A percentile compares a stretch with the other conserved stretches of the same genome.
phyloP scores from a whole-genome alignment of 2,329 filamentous ascomycete species.

The Aspergillus flavus region DNA sequence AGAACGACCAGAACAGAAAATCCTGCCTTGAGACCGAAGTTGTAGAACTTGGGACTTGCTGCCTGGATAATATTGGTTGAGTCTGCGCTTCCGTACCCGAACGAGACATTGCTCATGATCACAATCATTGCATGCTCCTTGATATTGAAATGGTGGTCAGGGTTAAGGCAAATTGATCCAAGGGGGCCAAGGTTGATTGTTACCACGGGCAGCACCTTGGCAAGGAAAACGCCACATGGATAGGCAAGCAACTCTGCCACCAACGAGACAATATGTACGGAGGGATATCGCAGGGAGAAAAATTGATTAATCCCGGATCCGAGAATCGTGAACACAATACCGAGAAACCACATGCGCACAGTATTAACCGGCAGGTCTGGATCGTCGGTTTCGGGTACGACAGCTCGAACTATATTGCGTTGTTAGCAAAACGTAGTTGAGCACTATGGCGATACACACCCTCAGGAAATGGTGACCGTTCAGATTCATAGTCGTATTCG shows the following conservation, averaged over 20 bases:
- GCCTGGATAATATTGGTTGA: conserved; percentile 52
- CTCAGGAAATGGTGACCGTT: conserved; percentile 31
- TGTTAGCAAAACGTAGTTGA: neutral
- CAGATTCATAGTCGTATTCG: conserved; percentile 28
- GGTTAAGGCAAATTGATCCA: conserved; percentile 38
- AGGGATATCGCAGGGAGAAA: conserved; percentile 51
- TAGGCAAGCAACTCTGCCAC: conserved; percentile 51
- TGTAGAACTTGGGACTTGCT: conserved; percentile 41
- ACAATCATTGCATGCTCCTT: conserved; percentile 52
- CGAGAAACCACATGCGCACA: conserved; percentile 47
- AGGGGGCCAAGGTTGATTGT: conserved; percentile 25
- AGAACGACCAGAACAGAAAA: conserved; percentile 43
- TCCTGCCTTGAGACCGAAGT: conserved; percentile 42
- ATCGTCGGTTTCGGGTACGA: conserved; percentile 34
- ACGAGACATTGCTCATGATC: conserved; percentile 54
- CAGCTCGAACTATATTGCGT: conserved; percentile 23
- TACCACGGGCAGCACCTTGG: conserved; percentile 43
- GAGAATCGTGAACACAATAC: conserved; percentile 45
- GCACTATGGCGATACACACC: conserved; percentile 12
- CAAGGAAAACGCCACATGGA: conserved; percentile 45
- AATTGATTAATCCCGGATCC: conserved; percentile 53
- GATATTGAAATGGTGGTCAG: conserved; percentile 49
- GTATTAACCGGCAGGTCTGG: conserved; percentile 32
- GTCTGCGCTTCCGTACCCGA: conserved; percentile 50
- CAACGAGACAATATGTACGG: conserved; percentile 49